These are phyloP conservation scores for Debaryomyces maramus DNA, from an alignment of 805 yeast species.

Conservation along the genomic window DNA sequence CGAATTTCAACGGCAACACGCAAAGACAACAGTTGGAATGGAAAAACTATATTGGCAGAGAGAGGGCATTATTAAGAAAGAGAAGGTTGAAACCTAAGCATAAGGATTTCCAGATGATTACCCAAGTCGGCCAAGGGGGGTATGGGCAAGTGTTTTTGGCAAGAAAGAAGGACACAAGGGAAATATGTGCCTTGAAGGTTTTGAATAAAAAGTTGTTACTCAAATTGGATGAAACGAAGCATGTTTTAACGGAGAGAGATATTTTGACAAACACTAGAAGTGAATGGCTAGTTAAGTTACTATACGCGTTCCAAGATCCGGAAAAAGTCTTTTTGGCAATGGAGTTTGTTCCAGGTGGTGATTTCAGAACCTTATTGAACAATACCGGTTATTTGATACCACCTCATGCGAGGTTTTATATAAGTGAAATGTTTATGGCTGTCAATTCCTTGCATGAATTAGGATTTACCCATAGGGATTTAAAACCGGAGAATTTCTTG, in stretches of 20 bases:
- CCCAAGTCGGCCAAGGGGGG: conserved; percentile 99
- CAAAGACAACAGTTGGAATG: conserved; percentile 51
- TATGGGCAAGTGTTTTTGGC: conserved; percentile 99
- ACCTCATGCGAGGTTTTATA: conserved; percentile 92
- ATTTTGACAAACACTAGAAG: conserved; percentile 93
- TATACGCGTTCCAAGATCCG: conserved; percentile 93
- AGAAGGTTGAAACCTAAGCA: conserved; percentile 90
- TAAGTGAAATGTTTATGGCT: conserved; percentile 94
- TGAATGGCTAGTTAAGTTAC: conserved; percentile 91
- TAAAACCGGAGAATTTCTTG: conserved; percentile 91
- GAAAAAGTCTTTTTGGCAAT: conserved; percentile 91
- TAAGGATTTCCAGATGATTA: conserved; percentile 92
- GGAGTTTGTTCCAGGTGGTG: conserved; percentile 99
- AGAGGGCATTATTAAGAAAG: conserved; percentile 79
- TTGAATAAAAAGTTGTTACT: conserved; percentile 82
- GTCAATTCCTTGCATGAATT: conserved; percentile 91
- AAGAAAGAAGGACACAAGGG: conserved; percentile 88
- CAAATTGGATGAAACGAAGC: conserved; percentile 92
- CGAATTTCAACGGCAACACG: conserved; percentile 38
- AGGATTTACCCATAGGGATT: conserved; percentile 95
- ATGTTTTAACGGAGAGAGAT: conserved; percentile 94
- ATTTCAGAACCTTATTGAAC: conserved; percentile 88
- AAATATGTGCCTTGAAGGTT: conserved; percentile 92
- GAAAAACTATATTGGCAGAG: conserved; percentile 80
- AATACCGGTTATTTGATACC: conserved; percentile 92